Conservation (phyloP, 192 early-diverging fungal species). For the Backusella macrospora region DNA sequence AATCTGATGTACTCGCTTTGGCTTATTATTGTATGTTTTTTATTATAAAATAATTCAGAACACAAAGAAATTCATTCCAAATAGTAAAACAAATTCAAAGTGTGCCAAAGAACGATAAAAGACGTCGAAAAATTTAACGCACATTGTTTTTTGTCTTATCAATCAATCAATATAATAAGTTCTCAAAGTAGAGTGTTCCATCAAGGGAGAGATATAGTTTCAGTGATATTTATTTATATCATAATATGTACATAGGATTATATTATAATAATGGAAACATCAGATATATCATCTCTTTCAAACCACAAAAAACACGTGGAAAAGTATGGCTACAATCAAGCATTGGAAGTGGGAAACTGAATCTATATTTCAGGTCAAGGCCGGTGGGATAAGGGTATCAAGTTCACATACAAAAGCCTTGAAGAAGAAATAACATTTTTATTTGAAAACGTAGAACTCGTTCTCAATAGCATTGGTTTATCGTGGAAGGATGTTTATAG, state of each 20-base stretch:
- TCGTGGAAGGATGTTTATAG: neutral
- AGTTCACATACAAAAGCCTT: conserved; percentile 12
- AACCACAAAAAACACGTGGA: neutral
- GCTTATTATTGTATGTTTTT: too few relatives aligned
- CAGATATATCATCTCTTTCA: conserved; percentile 8
- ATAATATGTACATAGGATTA: neutral
- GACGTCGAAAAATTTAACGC: too few relatives aligned
- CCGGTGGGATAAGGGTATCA: conserved; percentile 10
- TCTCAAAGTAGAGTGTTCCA: too few relatives aligned
- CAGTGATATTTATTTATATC: neutral
- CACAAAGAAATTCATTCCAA: too few relatives aligned
- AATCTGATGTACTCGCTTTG: too few relatives aligned
- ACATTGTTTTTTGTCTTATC: too few relatives aligned
- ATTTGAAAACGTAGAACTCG: conserved; percentile 12
- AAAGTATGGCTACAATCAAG: conserved; percentile 12
- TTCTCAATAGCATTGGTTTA: neutral
- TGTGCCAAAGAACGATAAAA: too few relatives aligned
- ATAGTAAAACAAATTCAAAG: too few relatives aligned
- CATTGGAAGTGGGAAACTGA: conserved; percentile 13
- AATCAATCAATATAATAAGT: too few relatives aligned
- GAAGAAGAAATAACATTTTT: neutral
- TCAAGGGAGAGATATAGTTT: neutral
- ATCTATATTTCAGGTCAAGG: conserved; percentile 22
- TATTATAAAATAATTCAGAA: too few relatives aligned
- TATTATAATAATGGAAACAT: neutral